Percentiles rank a stretch among this genome's conserved stretches.
Conservation (phyloP, 2,329 filamentous ascomycete genomes). For the Tolypocladium cylindrosporum region DNA sequence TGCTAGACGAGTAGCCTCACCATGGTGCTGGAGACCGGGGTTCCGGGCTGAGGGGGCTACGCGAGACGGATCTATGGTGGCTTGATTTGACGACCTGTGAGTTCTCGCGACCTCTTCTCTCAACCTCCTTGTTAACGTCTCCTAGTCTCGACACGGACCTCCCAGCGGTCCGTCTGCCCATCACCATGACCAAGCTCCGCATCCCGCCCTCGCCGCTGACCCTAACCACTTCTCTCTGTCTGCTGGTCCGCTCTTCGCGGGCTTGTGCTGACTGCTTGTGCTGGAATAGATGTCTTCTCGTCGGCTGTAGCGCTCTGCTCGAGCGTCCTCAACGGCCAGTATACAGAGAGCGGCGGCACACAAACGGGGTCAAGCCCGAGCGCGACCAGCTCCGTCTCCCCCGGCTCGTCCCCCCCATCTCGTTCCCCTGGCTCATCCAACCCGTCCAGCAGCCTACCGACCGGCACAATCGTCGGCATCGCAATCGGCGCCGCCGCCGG, state of each 20-base stretch:
- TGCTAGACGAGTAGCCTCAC: neutral
- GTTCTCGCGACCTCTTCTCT: neutral
- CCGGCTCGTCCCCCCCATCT: neutral
- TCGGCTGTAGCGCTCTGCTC: neutral
- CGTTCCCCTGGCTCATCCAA: neutral
- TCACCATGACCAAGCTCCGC: neutral
- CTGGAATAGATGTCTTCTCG: neutral
- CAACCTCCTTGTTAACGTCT: neutral
- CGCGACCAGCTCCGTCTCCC: neutral
- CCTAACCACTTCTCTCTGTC: neutral
- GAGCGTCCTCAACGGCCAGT: neutral
- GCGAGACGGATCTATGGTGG: neutral
- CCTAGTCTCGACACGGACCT: neutral
- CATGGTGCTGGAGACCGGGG: neutral
- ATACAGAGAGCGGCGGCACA: neutral
- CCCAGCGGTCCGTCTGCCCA: neutral
- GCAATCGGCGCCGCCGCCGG: neutral
- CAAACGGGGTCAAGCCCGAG: neutral
- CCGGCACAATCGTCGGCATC: neutral
- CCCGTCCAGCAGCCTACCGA: neutral
- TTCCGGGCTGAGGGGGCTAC: neutral
- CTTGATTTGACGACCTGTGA: neutral
- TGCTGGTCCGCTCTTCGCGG: no score
- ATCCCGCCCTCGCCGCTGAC: neutral
- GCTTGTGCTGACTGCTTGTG: neutral